phyloP scores from a whole-genome alignment of 306 rosid genomes.

The Citrullus mucosospermus region DNA sequence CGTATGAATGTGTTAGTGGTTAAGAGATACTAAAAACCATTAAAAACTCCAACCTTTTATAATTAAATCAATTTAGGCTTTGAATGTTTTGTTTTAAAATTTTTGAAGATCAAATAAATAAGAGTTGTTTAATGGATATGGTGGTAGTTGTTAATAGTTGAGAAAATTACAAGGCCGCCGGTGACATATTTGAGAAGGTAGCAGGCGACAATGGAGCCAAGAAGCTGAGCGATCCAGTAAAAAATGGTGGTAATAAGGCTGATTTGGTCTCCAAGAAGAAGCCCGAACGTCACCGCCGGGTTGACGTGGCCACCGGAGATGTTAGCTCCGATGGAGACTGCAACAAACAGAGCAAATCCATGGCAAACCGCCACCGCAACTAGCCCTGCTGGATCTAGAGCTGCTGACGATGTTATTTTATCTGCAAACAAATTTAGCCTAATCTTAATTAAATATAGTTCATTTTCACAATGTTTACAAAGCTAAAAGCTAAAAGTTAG shows the following conservation, averaged over 20 bases:
- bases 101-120: too few species aligned
- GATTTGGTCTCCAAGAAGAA: constrained; percentile 90
- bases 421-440: constrained; percentile 14
- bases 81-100: too few species aligned
- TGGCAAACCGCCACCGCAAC: constrained; percentile 77
- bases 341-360: constrained; percentile 79
- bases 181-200: constrained; percentile 63
- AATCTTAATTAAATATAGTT: too few species aligned
- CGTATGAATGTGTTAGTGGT: too few species aligned
- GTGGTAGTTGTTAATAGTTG: background rate
- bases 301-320: constrained; percentile 93
- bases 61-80: too few species aligned
- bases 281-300: constrained; percentile 92
- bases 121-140: too few species aligned
- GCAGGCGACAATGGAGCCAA: constrained; percentile 75
- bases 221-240: constrained; percentile 82
- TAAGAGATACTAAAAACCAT: too few species aligned
- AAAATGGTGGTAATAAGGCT: constrained; percentile 65
- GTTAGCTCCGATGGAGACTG: constrained; percentile 72
- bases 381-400: constrained; percentile 69
- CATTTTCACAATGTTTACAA: too few species aligned
- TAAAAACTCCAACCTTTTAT: too few species aligned
- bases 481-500: too few species aligned
- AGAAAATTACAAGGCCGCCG: constrained; percentile 54
- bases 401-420: constrained; percentile 70